Base-by-base conservation (phyloP, 2,329 filamentous ascomycete species). In the Colletotrichum ledebouriae region DNA sequence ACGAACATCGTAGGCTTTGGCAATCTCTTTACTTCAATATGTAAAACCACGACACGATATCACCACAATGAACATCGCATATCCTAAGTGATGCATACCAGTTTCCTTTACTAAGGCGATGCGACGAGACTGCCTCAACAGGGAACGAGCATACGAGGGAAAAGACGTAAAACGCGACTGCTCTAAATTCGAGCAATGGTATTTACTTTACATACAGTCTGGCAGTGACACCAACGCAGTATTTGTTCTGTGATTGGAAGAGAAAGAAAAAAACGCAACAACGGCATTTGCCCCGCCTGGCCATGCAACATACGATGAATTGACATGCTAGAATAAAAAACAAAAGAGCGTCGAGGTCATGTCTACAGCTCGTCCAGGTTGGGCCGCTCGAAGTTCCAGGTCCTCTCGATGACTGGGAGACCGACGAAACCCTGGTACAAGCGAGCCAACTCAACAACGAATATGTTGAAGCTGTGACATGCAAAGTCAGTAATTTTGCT, bases 351-450 rank as follows among this genome's bases (percentile, higher is more conserved):
- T 56, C 11, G 29, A 39, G 12, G 29, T 41, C 13, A 29, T 20
- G n/a, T 61, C 58, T 66, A 87, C 33, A 88, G 74, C 78, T 88
- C 86, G 59, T 87, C 82, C 4, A 84, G 42, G 55, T 78, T 77
- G 1, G 83, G 84, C 13, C 82, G 73, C 63, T 79, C 72, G 56
- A 87, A 76, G 53, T 73, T 78, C 84, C 86, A 88, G 46, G 74
- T 79, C 63, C 86, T 79, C 1, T 83, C 83, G 4, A 73, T 76
- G 15, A 87, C 81, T 2, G 86, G 86, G 53, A 88, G 77, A 15
- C 86, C 86, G 17, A 88, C 76, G 72, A 83, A 89, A 69, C 77
- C 81, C 67, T 85, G 82, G 77, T 81, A 86, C 6, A 85, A 72
- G 3, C 86, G 82, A 15, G 75, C 69, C 3, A 82, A 58, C 72